Evolutionary conservation across 2,329 filamentous ascomycete genomes (phyloP).

Genomic region (Cladobotryum mycophilum): DNA sequence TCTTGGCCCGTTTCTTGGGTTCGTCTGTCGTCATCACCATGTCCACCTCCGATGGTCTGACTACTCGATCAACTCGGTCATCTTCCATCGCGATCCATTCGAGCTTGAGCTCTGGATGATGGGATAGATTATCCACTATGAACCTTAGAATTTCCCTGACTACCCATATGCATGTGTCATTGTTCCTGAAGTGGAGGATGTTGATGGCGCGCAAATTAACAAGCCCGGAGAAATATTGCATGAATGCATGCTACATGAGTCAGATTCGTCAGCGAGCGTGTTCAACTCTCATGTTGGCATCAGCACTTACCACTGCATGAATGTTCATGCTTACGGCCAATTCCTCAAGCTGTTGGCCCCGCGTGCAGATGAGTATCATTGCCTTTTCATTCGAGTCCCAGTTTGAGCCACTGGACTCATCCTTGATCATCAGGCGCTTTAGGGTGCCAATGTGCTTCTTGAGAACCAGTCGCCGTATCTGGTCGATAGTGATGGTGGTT

Average conservation of each 20-base stretch:
- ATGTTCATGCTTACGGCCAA: slow-evolving; percentile 50
- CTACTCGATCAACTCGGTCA: slow-evolving; percentile 42
- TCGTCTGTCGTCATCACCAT: slow-evolving; percentile 23
- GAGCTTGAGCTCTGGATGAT: slow-evolving; percentile 48
- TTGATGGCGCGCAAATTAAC: slow-evolving; percentile 48
- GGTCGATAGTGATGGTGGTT: slow-evolving; percentile 45
- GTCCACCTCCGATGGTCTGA: slow-evolving; percentile 31
- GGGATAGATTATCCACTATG: slow-evolving; percentile 50
- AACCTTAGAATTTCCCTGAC: slow-evolving; percentile 53
- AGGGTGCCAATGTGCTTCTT: slow-evolving; percentile 51
- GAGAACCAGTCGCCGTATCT: slow-evolving; percentile 52
- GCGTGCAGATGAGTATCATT: slow-evolving; percentile 46
- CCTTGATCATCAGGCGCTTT: slow-evolving; percentile 54
- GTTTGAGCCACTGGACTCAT: slow-evolving; percentile 38
- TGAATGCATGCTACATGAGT: slow-evolving; percentile 46
- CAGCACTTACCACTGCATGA: slow-evolving; percentile 43
- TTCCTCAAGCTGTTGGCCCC: slow-evolving; percentile 46
- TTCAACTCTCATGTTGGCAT: neutral
- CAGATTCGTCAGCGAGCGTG: neutral
- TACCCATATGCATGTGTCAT: slow-evolving; percentile 51
- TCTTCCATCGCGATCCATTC: slow-evolving; percentile 54
- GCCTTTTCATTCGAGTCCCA: slow-evolving; percentile 56
- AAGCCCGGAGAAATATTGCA: slow-evolving; percentile 46
- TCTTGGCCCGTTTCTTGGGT: slow-evolving; percentile 27
- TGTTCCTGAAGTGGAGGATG: slow-evolving; percentile 47